Evolutionary conservation across 768 basidiomycete genomes (phyloP), one percentile per base, ranked within the genome.

Genomic region (Hebeloma cylindrosporum): DNA sequence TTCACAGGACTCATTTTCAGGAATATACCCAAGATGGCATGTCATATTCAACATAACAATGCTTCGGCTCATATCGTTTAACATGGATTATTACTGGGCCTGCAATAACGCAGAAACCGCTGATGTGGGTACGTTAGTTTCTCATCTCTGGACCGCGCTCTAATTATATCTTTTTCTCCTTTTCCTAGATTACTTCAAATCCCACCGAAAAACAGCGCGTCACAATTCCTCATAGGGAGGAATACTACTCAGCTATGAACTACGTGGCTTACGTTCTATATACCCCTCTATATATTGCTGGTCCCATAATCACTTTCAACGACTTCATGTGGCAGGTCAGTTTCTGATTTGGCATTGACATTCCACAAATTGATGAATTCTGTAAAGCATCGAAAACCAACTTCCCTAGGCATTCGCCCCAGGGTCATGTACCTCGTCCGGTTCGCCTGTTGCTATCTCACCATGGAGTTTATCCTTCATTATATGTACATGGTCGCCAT

Each of bases 401-500:
- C 73, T 3, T 54, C 54, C 5, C 74, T 87, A 29, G 54, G 71
- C 5, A 47, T 56, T 9, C 63, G 68, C 9, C 50, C 62, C 9
- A 66, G 74, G 10, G 43, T 79, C 10, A 53, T 75, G 16, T 96
- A 96, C 57, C 61, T 79, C 2, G 34, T 80, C 22, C 85, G 95
- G 11, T 93, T 95, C 62, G 35, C 85, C 4, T 59, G 71, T 33
- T 85, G 79, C 48, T 63, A 93, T 11, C 58, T 94, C 25, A 88
- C 83, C 4, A 96, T 97, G 89, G 96, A 98, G 63, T 67, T 85
- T 36, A 78, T 96, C 29, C 73, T 94, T 28, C 96, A 99, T 60
- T 91, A 78, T 62, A 96, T 97, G 88, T 93, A 96, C 57, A 86
- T 96, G 21, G 92, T 95, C 14, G 95, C 94, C 2, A 95, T 97